Conservation (phyloP, 2,329 filamentous ascomycete genomes). For the Coleophoma crateriformis region DNA sequence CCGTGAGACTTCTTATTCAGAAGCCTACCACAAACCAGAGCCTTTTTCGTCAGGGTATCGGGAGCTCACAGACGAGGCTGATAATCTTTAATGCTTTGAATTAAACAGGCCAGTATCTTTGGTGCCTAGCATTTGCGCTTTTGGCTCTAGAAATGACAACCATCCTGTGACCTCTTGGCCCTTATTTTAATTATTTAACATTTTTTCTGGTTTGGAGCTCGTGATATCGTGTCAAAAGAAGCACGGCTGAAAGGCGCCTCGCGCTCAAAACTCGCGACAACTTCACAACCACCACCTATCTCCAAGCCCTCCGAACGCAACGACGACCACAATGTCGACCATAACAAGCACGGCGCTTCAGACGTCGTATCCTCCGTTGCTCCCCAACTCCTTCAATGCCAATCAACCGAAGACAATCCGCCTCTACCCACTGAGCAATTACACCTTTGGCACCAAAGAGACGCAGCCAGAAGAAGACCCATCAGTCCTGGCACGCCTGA, state of each 20-base stretch:
- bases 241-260: background rate
- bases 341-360: constrained; percentile 72
- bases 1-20: no score
- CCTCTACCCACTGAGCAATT: constrained; percentile 93
- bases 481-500: constrained; percentile 85
- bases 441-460: constrained; percentile 98
- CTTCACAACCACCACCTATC: constrained; percentile 1
- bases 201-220: background rate
- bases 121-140: no score
- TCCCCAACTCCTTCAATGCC: constrained; percentile 78
- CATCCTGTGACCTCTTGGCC: no score
- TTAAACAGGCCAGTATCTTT: background rate
- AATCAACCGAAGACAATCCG: constrained; percentile 88
- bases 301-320: constrained; percentile 2
- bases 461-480: constrained; percentile 97
- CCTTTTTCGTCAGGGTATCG: no score
- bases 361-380: constrained; percentile 71
- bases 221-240: background rate
- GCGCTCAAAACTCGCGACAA: background rate
- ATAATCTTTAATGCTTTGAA: background rate
- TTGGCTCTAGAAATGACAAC: no score
- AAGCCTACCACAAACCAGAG: no score
- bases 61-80: background rate
- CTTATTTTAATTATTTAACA: no score
- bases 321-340: constrained; percentile 62